Base-by-base conservation (phyloP, 2,329 filamentous ascomycete genomes). In the Fusarium devonianum region DNA sequence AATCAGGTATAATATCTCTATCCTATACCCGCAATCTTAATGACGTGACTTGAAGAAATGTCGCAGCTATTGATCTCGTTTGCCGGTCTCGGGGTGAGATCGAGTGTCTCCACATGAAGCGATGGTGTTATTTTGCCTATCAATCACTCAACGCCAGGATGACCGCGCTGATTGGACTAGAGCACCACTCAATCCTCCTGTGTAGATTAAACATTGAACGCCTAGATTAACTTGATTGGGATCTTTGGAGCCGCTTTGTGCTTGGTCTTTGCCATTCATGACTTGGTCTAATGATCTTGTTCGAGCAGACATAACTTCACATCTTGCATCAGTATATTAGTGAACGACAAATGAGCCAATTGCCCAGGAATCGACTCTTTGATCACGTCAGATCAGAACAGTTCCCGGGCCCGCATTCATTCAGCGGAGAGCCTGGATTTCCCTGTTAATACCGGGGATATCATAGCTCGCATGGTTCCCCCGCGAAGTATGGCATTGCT, bases 111-210 rank as follows among this genome's bases (percentile, higher is more conserved):
- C 61, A 58, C 60, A 50, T 22, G 21, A 17, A 13, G 36, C 60
- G 61, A 64, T 64, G 61, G 54, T 64, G 61, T 64, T 63, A 64
- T 64, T 62, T 63, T 38, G 60, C 43, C 56, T 50, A 51, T 62
- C 52, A 47, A 64, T 64, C 50, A 64, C 61, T 54, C 58, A 64
- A 63, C 38, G n/a, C 22, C 21, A 35, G 36, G 49, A 33, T 56
- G 25, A 2, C 6, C 18, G 32, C 19, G 21, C 25, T 44, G 35
- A 37, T 35, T 29, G 43, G 17, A 12, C 11, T 40, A 43, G 40
- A 19, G 32, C 22, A 41, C 4, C 13, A 35, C 26, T 38, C 14
- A 10, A 10, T 13, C 13, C 8, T 40, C 13, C 7, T n/a, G 25
- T 29, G 18, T 40, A 3, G 2, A 26, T 2, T 21, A 21, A 14